Base-by-base conservation (phyloP, 352 stramenopile genomes). In the Phytophthora citricola region DNA sequence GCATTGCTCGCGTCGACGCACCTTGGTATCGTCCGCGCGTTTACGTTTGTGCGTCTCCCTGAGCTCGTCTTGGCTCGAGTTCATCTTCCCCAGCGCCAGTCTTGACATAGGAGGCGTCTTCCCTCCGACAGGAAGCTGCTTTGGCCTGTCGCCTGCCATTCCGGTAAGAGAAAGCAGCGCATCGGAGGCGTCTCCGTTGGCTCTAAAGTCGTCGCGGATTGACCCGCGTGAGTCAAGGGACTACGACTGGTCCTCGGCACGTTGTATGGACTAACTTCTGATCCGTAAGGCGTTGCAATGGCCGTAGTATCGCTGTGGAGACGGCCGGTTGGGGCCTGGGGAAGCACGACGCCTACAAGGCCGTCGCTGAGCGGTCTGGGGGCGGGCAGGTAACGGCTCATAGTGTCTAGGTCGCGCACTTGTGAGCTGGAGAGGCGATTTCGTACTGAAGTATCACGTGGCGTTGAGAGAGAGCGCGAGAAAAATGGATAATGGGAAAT, bases 1-100 rank as follows among this genome's bases (percentile, higher is more conserved):
- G 31, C 68, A 76, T 50, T 76, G 68, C 20, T 75, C 43, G 2
- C 65, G 51, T 32, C 65, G 52, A 41, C 55, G 47, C 6, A 14
- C 26, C 26, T 50, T 56, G 36, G 41, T 40, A 10, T 32, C 48
- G 10, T 59, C 43, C 15, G 26, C 34, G 4, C 32, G 41, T 36
- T 48, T 59, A n/a, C 40, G 58, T 53, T 59, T 59, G 57, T 54
- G 7, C 3, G 20, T 54, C 7, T 46, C 20, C 43, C 17, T 58
- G 17, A 40, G 22, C 14, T 55, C 44, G 12, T 26, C 34, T 15
- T 15, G 22, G 17, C 17, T 51, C 38, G n/a, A 9, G 31, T 34
- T 40, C 22, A 40, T 40, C 6, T 49, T 27, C n/a, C 56, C 34
- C 8, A 32, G n/a, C 12, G 38, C 5, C 32, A 12, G 15, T 22